Evolutionary conservation across 768 basidiomycete species (phyloP).

Genomic region (Pisolithus sp.): DNA sequence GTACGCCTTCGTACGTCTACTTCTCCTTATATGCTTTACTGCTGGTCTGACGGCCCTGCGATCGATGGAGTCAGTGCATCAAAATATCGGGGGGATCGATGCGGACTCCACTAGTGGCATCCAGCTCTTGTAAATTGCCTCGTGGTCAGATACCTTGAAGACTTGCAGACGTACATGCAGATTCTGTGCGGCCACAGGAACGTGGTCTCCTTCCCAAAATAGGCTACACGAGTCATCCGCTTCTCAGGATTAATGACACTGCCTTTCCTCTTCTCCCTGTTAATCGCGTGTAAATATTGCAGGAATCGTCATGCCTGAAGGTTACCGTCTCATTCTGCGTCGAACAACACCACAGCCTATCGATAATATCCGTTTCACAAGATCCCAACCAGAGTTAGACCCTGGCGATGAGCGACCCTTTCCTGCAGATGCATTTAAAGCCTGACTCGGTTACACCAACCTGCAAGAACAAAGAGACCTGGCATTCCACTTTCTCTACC

Average conservation of each 20-base stretch:
- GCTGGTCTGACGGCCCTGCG: conserved; percentile 16
- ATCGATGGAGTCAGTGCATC: conserved; percentile 17
- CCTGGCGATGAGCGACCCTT: conserved; percentile 19
- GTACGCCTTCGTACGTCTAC: conserved; percentile 14
- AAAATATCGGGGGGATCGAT: conserved; percentile 21
- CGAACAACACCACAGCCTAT: conserved; percentile 26
- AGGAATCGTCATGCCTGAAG: conserved; percentile 24
- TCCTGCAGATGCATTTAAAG: conserved; percentile 23
- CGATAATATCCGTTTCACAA: conserved; percentile 29
- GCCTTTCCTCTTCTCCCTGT: conserved; percentile 23
- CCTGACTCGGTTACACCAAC: not conserved
- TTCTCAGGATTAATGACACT: conserved; percentile 18
- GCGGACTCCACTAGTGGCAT: conserved; percentile 16
- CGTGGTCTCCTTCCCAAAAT: conserved; percentile 27
- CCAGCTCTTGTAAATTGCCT: conserved; percentile 21
- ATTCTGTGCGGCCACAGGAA: conserved; percentile 27
- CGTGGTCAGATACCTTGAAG: conserved; percentile 21
- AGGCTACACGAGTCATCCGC: conserved; percentile 10
- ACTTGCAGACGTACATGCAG: conserved; percentile 21
- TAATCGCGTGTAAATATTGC: conserved; percentile 29
- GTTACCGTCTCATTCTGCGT: conserved; percentile 28
- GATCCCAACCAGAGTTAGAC: conserved; percentile 18
- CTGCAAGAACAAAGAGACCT: conserved; percentile 8
- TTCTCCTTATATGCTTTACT: conserved; percentile 12
- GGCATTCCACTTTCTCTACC: conserved; percentile 23